phyloP scores from a whole-genome alignment of 352 stramenopile species.

The Detonula confervacea region DNA sequence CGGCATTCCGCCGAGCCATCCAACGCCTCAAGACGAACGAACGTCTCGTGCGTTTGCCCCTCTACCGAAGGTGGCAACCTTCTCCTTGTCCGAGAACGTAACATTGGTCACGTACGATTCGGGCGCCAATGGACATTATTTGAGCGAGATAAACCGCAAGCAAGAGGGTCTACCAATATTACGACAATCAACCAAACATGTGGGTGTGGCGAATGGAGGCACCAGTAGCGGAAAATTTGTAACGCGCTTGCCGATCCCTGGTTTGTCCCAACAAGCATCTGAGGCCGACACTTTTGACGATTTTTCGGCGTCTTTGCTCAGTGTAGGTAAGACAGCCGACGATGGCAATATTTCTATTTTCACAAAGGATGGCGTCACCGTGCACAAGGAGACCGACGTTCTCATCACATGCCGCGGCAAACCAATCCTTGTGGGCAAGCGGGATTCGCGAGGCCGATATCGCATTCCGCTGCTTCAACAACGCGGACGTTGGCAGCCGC shows the following conservation, averaged over 20 bases:
- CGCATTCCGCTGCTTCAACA: constrained; percentile 8
- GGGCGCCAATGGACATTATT: constrained; percentile 12
- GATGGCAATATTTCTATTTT: constrained; percentile 12
- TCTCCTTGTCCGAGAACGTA: no score
- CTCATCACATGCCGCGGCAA: constrained; percentile 7
- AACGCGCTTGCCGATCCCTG: neutral
- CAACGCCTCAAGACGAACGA: no score
- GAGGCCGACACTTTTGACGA: neutral
- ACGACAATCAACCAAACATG: constrained; percentile 2
- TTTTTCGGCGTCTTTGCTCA: constrained; percentile 9
- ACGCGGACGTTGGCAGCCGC: neutral
- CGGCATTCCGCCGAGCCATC: no score
- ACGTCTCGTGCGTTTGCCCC: no score
- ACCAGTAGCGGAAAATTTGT: constrained; percentile 6
- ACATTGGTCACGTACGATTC: constrained; percentile 35
- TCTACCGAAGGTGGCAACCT: no score
- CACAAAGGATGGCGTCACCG: constrained; percentile 1
- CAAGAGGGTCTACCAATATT: constrained; percentile 1
- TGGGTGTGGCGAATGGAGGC: constrained; percentile 10
- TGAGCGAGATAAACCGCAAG: neutral
- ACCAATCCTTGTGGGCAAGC: constrained; percentile 3
- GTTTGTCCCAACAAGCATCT: neutral
- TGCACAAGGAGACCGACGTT: constrained; percentile 6
- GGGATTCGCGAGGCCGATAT: neutral
- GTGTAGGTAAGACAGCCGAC: neutral